Percentiles rank a stretch among this genome's conserved stretches.
These are phyloP conservation scores for Candida alai DNA, from an alignment of 805 yeast species.

Conservation along the genomic window DNA sequence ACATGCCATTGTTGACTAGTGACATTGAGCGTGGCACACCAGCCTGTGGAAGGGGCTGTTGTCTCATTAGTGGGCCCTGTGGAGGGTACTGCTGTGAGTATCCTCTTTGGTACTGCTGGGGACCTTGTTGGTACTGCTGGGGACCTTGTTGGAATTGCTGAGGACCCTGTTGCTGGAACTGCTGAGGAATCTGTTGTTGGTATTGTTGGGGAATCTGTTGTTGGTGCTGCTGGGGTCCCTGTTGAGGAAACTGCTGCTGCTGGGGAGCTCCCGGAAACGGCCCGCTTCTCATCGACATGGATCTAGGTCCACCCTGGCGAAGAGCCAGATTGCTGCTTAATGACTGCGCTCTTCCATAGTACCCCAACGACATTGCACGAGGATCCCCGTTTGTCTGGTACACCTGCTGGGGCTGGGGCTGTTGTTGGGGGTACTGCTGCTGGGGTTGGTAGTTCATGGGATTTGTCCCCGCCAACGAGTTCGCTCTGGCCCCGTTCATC, in stretches of 20 bases:
- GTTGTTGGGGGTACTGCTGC: constrained; percentile 9
- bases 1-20: too few relatives aligned
- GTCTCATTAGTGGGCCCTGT: too few relatives aligned
- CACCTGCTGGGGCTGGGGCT: constrained; percentile 6
- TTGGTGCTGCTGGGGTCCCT: constrained; percentile 7
- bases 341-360: constrained; percentile 17
- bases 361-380: constrained; percentile 9
- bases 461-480: constrained; percentile 33
- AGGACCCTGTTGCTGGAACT: neutral
- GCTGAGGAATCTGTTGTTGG: neutral
- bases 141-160: neutral
- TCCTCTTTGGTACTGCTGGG: too few relatives aligned
- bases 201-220: constrained; percentile 3
- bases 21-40: too few relatives aligned
- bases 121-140: neutral
- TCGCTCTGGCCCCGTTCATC: constrained; percentile 44
- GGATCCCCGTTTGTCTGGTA: constrained; percentile 5
- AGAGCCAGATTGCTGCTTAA: constrained; percentile 7
- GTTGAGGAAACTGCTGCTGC: constrained; percentile 3
- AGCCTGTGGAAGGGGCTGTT: too few relatives aligned
- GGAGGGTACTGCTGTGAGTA: too few relatives aligned
- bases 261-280: constrained; percentile 5
- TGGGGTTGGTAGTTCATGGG: constrained; percentile 21
- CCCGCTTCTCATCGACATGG: constrained; percentile 24
- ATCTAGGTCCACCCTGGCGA: constrained; percentile 17